These are phyloP conservation scores for Cryptosporidium bovis DNA, from an alignment of 169 alveolate genomes.

Conservation along the genomic window DNA sequence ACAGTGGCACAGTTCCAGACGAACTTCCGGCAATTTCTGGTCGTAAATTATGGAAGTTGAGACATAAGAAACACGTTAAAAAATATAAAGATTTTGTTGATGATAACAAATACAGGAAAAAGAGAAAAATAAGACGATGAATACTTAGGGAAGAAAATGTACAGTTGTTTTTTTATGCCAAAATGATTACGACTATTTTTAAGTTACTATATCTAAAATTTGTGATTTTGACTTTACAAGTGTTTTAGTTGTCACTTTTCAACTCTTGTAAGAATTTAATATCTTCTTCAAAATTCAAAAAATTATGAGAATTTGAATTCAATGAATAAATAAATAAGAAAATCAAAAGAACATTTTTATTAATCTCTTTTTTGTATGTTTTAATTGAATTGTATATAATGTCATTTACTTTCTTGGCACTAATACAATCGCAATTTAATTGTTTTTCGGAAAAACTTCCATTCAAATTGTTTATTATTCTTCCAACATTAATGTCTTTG, in stretches of 20 bases:
- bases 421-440: neutral
- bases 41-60: constrained; percentile 79
- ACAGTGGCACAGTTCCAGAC: constrained; percentile 75
- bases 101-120: constrained; percentile 36
- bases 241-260: too few relatives aligned
- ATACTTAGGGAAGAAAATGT: neutral
- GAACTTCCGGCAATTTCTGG: constrained; percentile 78
- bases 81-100: constrained; percentile 63
- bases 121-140: constrained; percentile 19
- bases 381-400: neutral
- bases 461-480: too few relatives aligned
- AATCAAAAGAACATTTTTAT: too few relatives aligned
- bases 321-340: too few relatives aligned
- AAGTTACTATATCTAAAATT: too few relatives aligned
- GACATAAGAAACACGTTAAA: constrained; percentile 74
- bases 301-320: too few relatives aligned
- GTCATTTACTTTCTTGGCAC: neutral
- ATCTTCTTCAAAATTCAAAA: too few relatives aligned
- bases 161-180: too few relatives aligned
- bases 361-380: neutral
- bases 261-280: too few relatives aligned
- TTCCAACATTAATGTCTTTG: neutral
- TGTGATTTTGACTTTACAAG: too few relatives aligned
- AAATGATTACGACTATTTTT: too few relatives aligned
- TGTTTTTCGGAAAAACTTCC: too few relatives aligned